These are phyloP conservation scores for Draba incana DNA, from an alignment of 345 rosid species.

Conservation along the genomic window DNA sequence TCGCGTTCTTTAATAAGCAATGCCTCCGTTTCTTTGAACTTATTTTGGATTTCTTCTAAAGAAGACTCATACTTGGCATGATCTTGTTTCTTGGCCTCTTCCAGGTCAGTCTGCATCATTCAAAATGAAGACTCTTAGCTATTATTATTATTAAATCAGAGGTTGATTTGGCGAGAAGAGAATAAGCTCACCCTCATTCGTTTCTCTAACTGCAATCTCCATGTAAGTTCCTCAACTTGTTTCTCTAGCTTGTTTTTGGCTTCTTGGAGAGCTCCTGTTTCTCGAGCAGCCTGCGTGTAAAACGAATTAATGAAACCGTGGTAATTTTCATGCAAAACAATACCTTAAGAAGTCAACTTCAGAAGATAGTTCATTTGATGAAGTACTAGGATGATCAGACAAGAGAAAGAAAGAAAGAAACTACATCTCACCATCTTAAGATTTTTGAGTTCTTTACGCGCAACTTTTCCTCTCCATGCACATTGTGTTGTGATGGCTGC, in stretches of 20 bases:
- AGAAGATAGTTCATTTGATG: slow-evolving; percentile 3
- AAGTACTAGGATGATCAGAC: slow-evolving; percentile 16
- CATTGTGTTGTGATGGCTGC: slow-evolving; percentile 85
- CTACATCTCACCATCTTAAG: slow-evolving; percentile 83
- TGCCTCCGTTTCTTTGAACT: slow-evolving; percentile 86
- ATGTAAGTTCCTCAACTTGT: slow-evolving; percentile 98
- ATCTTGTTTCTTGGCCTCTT: slow-evolving; percentile 94
- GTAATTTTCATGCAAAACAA: not conserved
- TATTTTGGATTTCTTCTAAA: slow-evolving; percentile 77
- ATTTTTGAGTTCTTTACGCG: slow-evolving; percentile 79
- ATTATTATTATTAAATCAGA: not conserved
- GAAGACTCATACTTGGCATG: slow-evolving; percentile 79
- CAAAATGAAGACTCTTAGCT: slow-evolving; percentile 27
- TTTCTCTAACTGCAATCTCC: slow-evolving; percentile 97
- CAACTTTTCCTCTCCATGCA: slow-evolving; percentile 97
- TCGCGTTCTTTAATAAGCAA: slow-evolving; percentile 74
- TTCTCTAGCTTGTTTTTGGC: slow-evolving; percentile 97
- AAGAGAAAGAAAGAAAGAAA: slow-evolving; percentile 29
- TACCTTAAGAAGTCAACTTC: slow-evolving; percentile 18
- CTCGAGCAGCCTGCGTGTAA: slow-evolving; percentile 82
- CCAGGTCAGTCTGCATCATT: slow-evolving; percentile 74
- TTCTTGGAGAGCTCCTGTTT: slow-evolving; percentile 99
- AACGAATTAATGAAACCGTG: slow-evolving; percentile 16
- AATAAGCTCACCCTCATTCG: slow-evolving; percentile 75
- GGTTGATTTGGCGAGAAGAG: slow-evolving; percentile 16